A percentile compares a stretch with the other conserved stretches of the same genome.
phyloP scores from a whole-genome alignment of 352 stramenopile species.

The Pythium volutum region DNA sequence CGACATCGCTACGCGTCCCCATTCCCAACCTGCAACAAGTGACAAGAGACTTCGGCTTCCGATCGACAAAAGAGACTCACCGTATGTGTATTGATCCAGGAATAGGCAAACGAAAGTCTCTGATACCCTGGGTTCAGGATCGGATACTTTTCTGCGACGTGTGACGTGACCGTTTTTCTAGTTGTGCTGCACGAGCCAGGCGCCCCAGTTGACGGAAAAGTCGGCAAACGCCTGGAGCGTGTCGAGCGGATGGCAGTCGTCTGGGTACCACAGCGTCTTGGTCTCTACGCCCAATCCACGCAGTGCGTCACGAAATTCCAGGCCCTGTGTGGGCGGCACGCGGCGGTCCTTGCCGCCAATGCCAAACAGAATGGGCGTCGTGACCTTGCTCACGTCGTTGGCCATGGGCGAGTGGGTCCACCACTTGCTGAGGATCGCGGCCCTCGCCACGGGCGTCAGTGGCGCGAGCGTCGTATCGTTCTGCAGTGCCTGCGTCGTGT shows the following conservation, averaged over 20 bases:
- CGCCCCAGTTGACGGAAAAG: conserved; percentile 73
- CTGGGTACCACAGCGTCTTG: conserved; percentile 66
- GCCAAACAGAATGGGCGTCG: conserved; percentile 89
- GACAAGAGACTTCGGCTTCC: too few relatives aligned
- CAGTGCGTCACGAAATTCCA: conserved; percentile 93
- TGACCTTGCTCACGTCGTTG: conserved; percentile 82
- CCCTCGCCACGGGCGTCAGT: conserved; percentile 43
- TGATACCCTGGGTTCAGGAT: too few relatives aligned
- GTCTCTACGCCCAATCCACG: conserved; percentile 45
- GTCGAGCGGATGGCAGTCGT: conserved; percentile 68
- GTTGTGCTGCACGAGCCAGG: conserved; percentile 64
- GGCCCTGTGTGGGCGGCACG: conserved; percentile 88
- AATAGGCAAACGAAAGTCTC: background rate
- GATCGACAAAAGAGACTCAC: too few relatives aligned
- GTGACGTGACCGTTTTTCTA: background rate
- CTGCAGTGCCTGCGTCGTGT: conserved; percentile 55
- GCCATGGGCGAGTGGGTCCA: conserved; percentile 88
- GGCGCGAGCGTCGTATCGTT: conserved; percentile 27
- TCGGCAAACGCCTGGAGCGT: conserved; percentile 65
- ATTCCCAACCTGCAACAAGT: background rate
- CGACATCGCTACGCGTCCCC: background rate
- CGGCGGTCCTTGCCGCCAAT: conserved; percentile 90
- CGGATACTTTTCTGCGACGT: too few relatives aligned
- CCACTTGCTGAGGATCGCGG: conserved; percentile 71
- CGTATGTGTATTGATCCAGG: background rate